Conservation (phyloP, 768 basidiomycete species). For the Mycena maculata region DNA sequence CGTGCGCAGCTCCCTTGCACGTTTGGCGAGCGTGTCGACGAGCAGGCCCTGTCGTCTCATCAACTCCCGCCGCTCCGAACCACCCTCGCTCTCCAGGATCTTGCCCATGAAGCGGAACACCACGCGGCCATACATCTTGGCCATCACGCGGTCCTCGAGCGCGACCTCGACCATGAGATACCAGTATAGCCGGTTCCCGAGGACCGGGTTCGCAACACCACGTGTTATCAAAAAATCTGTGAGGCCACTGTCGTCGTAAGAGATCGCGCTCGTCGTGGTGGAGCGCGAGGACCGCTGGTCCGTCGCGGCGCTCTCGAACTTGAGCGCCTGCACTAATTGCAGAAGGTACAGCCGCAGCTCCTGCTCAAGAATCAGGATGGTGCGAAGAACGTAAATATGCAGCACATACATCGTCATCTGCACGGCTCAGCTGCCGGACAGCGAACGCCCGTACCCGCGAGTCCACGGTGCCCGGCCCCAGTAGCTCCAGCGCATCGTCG, state of each 20-base stretch:
- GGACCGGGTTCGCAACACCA: constrained; percentile 82
- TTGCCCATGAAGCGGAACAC: constrained; percentile 92
- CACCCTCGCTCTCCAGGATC: constrained; percentile 85
- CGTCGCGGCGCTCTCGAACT: constrained; percentile 88
- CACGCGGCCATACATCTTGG: constrained; percentile 94
- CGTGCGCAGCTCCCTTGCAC: constrained; percentile 86
- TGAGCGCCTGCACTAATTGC: constrained; percentile 97
- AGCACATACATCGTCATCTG: constrained; percentile 89
- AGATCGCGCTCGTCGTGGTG: constrained; percentile 73
- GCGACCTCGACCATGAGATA: constrained; percentile 98
- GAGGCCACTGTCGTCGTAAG: constrained; percentile 92
- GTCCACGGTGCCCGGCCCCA: constrained; percentile 91
- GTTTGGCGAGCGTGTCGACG: constrained; percentile 85
- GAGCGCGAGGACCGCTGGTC: constrained; percentile 83
- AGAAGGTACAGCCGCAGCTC: constrained; percentile 92
- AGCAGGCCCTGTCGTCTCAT: constrained; percentile 93
- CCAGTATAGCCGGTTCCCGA: constrained; percentile 96
- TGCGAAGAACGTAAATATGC: not conserved
- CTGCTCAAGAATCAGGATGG: constrained; percentile 53
- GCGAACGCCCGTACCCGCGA: constrained; percentile 95
- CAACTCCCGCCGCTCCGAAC: constrained; percentile 85
- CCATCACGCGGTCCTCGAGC: constrained; percentile 84
- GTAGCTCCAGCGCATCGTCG: constrained; percentile 94
- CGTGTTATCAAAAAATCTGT: constrained; percentile 92
- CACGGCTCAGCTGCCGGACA: constrained; percentile 88